Evolutionary conservation across 352 stramenopile genomes (phyloP).

Genomic region (Sclerospora graminicola): DNA sequence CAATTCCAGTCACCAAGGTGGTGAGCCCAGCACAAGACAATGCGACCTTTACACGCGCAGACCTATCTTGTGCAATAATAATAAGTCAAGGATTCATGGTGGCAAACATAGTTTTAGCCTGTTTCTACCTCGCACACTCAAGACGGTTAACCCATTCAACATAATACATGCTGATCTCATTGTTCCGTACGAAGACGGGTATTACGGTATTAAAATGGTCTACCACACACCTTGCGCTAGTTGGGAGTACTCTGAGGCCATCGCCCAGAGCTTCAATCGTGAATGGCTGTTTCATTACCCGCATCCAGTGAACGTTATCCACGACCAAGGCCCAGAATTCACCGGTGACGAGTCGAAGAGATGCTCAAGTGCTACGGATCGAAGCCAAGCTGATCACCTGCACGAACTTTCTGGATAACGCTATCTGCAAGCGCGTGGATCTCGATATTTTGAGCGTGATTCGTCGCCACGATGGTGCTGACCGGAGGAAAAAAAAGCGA

Average conservation of each 20-base stretch:
- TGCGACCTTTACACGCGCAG: too few species aligned
- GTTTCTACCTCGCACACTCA: not conserved
- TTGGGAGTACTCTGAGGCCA: too few species aligned
- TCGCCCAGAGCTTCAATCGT: not conserved
- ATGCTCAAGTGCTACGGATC: not conserved
- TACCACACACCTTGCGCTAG: too few species aligned
- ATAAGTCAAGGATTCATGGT: constrained; percentile 3
- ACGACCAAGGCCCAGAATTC: constrained; percentile 3
- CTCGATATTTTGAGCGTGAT: constrained; percentile 3
- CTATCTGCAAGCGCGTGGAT: constrained; percentile 7
- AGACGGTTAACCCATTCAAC: constrained; percentile 1
- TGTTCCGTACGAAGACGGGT: not conserved
- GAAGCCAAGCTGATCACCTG: constrained; percentile 2
- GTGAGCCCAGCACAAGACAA: too few species aligned
- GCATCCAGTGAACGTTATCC: not conserved
- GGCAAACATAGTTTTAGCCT: constrained; percentile 1
- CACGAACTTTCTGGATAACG: constrained; percentile 6
- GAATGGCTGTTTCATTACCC: not conserved
- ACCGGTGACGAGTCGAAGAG: constrained; percentile 1
- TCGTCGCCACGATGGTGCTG: not conserved
- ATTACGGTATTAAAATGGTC: not conserved
- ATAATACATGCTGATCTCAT: constrained; percentile 4
- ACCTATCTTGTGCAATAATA: too few species aligned
- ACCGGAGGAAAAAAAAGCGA: constrained; percentile 1
- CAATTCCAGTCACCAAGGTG: too few species aligned